Percentiles rank a stretch among this genome's conserved stretches.
phyloP scores from a whole-genome alignment of 768 basidiomycete genomes.

The Hypholoma fasciculare region DNA sequence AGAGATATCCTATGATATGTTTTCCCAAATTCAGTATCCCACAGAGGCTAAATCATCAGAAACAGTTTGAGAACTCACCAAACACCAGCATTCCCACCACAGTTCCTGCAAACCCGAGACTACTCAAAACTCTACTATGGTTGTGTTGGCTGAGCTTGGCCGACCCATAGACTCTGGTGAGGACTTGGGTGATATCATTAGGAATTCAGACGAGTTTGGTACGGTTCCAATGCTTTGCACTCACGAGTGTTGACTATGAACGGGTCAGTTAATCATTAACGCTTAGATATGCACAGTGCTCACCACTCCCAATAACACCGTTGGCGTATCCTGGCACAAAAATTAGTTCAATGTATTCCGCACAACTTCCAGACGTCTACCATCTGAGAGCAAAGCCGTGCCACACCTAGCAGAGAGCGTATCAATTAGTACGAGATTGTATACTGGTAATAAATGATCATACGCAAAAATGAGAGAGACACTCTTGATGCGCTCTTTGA shows the following conservation, averaged over 20 bases:
- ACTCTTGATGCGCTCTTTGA: constrained; percentile 42
- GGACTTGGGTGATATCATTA: constrained; percentile 40
- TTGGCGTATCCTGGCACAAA: constrained; percentile 69
- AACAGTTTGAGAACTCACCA: constrained; percentile 34
- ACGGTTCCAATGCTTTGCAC: constrained; percentile 17
- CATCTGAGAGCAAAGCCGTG: constrained; percentile 87
- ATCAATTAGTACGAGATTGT: neutral
- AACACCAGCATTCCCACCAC: constrained; percentile 85
- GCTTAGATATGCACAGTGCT: constrained; percentile 23
- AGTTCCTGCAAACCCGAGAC: constrained; percentile 82
- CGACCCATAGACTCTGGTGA: constrained; percentile 69
- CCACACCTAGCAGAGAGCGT: constrained; percentile 56
- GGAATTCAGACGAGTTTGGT: neutral
- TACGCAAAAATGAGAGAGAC: constrained; percentile 88
- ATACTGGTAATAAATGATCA: constrained; percentile 22
- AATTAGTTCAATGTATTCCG: neutral
- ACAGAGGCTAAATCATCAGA: neutral
- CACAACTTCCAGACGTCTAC: constrained; percentile 31
- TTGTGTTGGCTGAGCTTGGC: constrained; percentile 49
- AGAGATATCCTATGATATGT: constrained; percentile 53
- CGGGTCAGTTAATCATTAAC: neutral
- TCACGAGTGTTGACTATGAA: constrained; percentile 65
- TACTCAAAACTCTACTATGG: constrained; percentile 63
- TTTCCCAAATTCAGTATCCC: neutral
- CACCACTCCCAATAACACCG: constrained; percentile 75